phyloP scores from a whole-genome alignment of 345 rosid species.

The Dovyalis caffra region DNA sequence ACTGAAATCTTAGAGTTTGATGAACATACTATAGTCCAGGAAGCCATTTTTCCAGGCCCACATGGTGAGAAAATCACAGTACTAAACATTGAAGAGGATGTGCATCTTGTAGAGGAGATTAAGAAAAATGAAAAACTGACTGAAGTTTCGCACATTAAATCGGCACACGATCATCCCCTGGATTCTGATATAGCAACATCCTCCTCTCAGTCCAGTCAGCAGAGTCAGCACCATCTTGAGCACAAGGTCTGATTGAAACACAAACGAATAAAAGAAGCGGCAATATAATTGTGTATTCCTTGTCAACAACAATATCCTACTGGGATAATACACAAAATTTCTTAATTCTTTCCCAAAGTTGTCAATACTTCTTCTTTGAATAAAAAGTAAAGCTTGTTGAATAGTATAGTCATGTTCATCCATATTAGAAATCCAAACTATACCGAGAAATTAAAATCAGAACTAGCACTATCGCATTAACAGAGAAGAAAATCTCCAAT shows the following conservation, averaged over 20 bases:
- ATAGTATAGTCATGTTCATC: neutral
- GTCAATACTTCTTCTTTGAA: neutral
- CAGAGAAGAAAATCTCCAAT: neutral
- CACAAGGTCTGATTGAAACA: constrained; percentile 32
- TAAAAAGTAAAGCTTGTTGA: constrained; percentile 1
- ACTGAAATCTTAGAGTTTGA: constrained; percentile 42
- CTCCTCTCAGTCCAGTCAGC: constrained; percentile 28
- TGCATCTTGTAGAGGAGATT: constrained; percentile 42
- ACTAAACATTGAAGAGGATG: constrained; percentile 50
- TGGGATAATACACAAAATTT: neutral
- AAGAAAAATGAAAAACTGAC: constrained; percentile 29
- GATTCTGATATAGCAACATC: constrained; percentile 20
- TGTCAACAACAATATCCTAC: neutral
- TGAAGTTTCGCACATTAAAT: constrained; percentile 21
- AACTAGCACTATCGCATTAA: neutral
- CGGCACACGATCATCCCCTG: constrained; percentile 24
- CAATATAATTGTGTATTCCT: neutral
- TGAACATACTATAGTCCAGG: constrained; percentile 51
- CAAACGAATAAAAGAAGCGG: neutral
- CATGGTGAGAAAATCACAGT: constrained; percentile 41
- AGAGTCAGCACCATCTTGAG: constrained; percentile 30
- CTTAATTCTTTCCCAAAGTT: neutral
- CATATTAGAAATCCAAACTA: neutral
- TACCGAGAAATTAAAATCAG: neutral
- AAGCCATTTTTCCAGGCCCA: constrained; percentile 48